Percentiles rank a stretch among this genome's conserved stretches.
These are phyloP conservation scores for Ustilaginoidea virens DNA, from an alignment of 2,329 filamentous ascomycete species.

Conservation along the genomic window DNA sequence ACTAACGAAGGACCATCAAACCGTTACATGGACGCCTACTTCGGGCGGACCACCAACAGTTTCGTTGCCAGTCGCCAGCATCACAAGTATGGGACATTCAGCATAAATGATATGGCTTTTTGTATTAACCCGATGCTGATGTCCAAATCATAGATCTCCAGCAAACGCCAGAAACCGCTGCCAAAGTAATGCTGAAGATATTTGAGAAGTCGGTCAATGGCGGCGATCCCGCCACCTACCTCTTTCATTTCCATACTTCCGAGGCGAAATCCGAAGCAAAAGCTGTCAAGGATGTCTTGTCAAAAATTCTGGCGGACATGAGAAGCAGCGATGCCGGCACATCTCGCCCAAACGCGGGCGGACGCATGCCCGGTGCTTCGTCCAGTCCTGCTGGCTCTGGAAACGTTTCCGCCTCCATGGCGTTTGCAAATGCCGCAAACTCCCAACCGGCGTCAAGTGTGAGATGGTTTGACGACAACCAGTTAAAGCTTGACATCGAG, in stretches of 20 bases:
- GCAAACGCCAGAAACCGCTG: slow-evolving; percentile 74
- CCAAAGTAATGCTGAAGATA: slow-evolving; percentile 90
- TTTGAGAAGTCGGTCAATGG: slow-evolving; percentile 53
- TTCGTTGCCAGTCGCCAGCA: slow-evolving; percentile 55
- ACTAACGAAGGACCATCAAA: slow-evolving; percentile 56
- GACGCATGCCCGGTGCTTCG: slow-evolving; percentile 9
- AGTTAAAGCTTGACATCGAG: slow-evolving; percentile 61
- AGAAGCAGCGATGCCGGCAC: slow-evolving; percentile 41
- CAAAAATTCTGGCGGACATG: slow-evolving; percentile 54
- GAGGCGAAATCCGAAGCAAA: slow-evolving; percentile 75
- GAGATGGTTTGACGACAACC: slow-evolving; percentile 66
- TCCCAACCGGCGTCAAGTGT: slow-evolving; percentile 34
- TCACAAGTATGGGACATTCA: slow-evolving; percentile 51
- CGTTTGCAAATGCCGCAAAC: slow-evolving; percentile 56
- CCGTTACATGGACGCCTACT: slow-evolving; percentile 68
- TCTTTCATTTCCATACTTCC: slow-evolving; percentile 78
- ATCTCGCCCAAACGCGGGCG: slow-evolving; percentile 27
- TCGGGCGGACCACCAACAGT: slow-evolving; percentile 48
- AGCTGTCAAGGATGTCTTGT: slow-evolving; percentile 67
- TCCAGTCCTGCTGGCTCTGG: slow-evolving; percentile 16
- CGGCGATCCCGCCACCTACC: slow-evolving; percentile 51
- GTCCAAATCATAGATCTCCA: slow-evolving; percentile 53
- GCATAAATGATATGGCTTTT: background rate
- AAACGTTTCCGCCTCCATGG: slow-evolving; percentile 53
- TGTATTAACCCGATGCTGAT: background rate